Conservation (phyloP, 2,329 filamentous ascomycete species). For the Fusarium euwallaceae region DNA sequence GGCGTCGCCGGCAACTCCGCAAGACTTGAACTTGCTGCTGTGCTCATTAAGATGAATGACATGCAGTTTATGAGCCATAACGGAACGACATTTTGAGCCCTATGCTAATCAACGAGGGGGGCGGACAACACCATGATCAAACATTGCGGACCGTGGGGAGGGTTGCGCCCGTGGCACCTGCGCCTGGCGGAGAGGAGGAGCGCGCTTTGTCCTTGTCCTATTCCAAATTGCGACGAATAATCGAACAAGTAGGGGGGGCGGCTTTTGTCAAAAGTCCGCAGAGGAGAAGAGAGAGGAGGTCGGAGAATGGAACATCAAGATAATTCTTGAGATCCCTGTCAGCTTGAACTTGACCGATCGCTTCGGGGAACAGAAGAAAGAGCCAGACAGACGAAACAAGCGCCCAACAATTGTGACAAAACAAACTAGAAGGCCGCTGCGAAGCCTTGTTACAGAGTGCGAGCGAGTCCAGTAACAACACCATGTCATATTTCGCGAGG, state of each 20-base stretch:
- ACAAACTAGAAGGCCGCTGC: background rate
- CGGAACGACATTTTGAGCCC: slow-evolving; percentile 2
- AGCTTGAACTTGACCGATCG: background rate
- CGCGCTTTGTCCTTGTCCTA: background rate
- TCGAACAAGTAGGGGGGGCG: background rate
- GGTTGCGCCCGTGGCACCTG: background rate
- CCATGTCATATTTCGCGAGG: background rate
- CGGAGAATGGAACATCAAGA: background rate
- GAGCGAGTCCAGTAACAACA: background rate
- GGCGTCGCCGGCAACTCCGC: slow-evolving; percentile 10
- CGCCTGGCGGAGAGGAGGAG: background rate
- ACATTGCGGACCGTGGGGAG: background rate
- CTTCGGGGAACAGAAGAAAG: background rate
- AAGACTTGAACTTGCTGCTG: background rate
- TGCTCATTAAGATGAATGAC: background rate
- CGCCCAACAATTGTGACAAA: slow-evolving; percentile 9
- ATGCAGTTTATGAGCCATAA: background rate
- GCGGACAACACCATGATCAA: background rate
- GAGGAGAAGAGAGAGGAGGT: background rate
- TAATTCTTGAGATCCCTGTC: slow-evolving; percentile 11
- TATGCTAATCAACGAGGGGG: background rate
- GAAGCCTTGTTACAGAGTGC: slow-evolving; percentile 13
- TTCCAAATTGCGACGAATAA: background rate
- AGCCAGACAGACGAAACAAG: slow-evolving; percentile 31
- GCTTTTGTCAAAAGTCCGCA: slow-evolving; percentile 2